Evolutionary conservation across 2,329 filamentous ascomycete species (phyloP).

Genomic region (Lachnellula willkommii): DNA sequence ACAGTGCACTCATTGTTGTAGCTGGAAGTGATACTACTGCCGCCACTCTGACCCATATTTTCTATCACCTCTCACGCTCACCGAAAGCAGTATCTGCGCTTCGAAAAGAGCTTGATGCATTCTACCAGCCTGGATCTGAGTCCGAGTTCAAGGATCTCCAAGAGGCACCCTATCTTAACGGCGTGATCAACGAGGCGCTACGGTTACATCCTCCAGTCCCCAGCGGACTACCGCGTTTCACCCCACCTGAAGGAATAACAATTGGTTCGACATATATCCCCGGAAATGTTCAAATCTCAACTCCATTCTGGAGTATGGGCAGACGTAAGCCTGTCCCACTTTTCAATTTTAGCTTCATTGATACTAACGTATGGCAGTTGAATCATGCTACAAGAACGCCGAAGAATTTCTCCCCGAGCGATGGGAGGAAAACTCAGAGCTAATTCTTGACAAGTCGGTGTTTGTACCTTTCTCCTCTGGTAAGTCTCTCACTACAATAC

Average conservation of each 20-base stretch:
- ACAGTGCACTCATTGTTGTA: constrained; percentile 30
- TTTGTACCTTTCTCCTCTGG: constrained; percentile 30
- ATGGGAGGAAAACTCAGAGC: constrained; percentile 19
- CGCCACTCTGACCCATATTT: constrained; percentile 35
- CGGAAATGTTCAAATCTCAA: constrained; percentile 12
- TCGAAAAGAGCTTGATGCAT: constrained; percentile 13
- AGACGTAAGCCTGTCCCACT: constrained; percentile 13
- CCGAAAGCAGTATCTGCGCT: constrained; percentile 10
- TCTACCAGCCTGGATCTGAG: constrained; percentile 4
- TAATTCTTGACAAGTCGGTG: constrained; percentile 20
- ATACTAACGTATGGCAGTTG: background rate
- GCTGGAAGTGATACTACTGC: constrained; percentile 41
- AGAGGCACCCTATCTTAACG: constrained; percentile 31
- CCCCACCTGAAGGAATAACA: constrained; percentile 35
- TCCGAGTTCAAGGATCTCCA: constrained; percentile 10
- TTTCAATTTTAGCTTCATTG: too few species aligned
- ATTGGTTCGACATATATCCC: constrained; percentile 18
- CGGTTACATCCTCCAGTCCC: constrained; percentile 36
- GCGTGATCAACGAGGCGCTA: constrained; percentile 37
- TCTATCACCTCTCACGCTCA: constrained; percentile 31
- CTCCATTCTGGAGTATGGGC: constrained; percentile 15
- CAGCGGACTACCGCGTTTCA: constrained; percentile 20
- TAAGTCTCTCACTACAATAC: constrained; percentile 5
- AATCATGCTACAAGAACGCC: constrained; percentile 5
- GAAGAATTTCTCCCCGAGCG: constrained; percentile 21